Base-by-base conservation (phyloP, 352 stramenopile species). In the Phytophthora melonis region DNA sequence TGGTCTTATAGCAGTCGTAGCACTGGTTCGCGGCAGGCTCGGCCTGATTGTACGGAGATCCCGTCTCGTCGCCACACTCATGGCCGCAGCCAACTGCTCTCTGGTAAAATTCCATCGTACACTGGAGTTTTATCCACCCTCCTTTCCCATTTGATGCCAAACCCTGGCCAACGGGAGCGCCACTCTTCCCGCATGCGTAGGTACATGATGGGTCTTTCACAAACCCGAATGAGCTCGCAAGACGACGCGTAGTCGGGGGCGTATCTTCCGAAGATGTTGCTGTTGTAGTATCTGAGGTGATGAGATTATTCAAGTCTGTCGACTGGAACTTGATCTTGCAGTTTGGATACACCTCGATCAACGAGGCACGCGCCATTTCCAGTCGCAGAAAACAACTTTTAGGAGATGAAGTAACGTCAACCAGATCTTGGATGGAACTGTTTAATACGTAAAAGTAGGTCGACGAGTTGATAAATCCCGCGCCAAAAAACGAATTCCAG, bases 251-350 rank as follows among this genome's bases (percentile, higher is more conserved):
- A 16, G 5, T 60, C 16, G 5, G n/a, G 18, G 5, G 30, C 14
- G 27, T 9, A 5, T 30, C 30, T 6, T 19, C 11, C 11, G 11
- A 7, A 14, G 36, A n/a, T 45, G 13, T 5, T 16, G 30, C 19
- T 25, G 30, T 30, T 25, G 18, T 21, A 19, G 25, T 11, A 16
- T 14, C 54, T 14, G 25, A n/a, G 25, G 9, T 7, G 13, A 62
- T 32, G 9, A 62, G 16, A 27, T 62, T 62, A 27, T 5, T 19
- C n/a, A 62, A 30, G 32, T 62, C 55, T 4, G 55, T 62, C 32
- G 32, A 62, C 4, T 62, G 55, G 19, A 62, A 30, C 55, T 62
- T 62, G 32, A 62, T 62, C 55, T 50, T 62, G 32, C 32, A 62
- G 10, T 18, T 62, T n/a, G 55, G 55, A 50, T 49, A 62, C 9